Evolutionary conservation across 192 early-diverging fungal genomes (phyloP), one percentile per base, ranked within the genome.

Genomic region (Phycomyces blakesleeanus): DNA sequence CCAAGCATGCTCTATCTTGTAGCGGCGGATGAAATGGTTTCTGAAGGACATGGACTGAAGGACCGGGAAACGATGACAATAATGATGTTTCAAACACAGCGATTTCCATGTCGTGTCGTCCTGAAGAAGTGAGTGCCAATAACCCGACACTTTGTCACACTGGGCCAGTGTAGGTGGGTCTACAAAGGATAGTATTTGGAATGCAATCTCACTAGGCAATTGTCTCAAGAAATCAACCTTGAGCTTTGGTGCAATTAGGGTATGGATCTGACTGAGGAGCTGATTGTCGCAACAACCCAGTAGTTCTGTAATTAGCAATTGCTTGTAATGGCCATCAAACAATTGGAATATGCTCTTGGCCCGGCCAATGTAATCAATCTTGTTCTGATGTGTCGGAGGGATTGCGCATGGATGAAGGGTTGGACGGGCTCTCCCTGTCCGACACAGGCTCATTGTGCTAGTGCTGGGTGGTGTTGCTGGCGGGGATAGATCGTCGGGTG

Each of bases 141-240:
- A 77, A 29, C 61, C 66, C 26, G 81, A 80, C 5, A 95, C 97
- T n/a, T 83, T 83, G 10, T 86, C 72, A 27, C 87, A 86, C n/a
- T 90, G 77, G 5, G 84, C 83, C 25, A 99, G 78, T 14, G 92
- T 83, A 27, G 81, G 85, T 55, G 93, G 78, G 58, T 96, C 93
- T 63, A 99, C 82, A 63, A 91, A 93, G 54, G 82, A 80, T 18
- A 99, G 81, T 59, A 97, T 86, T 66, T 94, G 91, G 57, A 91
- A 85, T 22, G 86, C 71, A 15, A 90, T 73, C 64, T 93, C 89
- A 18, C 77, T 57, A 16, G 92, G 92, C 58, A 93, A 73, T 21
- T 83, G 80, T 55, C 79, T 84, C 14, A 99, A 59, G 71, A 96
- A 96, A 79, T 99, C 95, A 64, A 91, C 83, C 68, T 95, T 93